Evolutionary conservation across 805 yeast species (phyloP).

Genomic region (Saccharomycopsis schoenii): DNA sequence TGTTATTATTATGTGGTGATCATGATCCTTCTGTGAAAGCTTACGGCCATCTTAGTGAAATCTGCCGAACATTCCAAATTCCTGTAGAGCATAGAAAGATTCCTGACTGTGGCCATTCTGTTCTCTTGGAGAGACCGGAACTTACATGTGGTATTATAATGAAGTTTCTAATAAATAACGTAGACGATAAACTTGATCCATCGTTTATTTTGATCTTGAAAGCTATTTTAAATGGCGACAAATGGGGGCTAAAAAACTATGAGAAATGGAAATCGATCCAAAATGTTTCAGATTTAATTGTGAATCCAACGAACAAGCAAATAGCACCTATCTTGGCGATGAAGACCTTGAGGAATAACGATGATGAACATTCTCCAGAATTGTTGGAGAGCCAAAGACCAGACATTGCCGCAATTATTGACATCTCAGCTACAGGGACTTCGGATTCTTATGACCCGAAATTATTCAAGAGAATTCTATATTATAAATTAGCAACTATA

Average conservation of each 20-base stretch:
- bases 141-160: conserved; percentile 50
- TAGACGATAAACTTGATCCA: conserved; percentile 48
- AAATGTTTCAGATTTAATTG: conserved; percentile 38
- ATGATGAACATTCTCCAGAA: conserved; percentile 48
- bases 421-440: conserved; percentile 47
- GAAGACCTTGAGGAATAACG: conserved; percentile 66
- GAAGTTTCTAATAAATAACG: conserved; percentile 41
- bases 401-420: conserved; percentile 50
- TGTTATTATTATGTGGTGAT: conserved; percentile 49
- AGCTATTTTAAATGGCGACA: conserved; percentile 55
- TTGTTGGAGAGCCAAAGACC: conserved; percentile 40
- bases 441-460: conserved; percentile 61
- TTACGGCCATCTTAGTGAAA: conserved; percentile 25
- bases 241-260: conserved; percentile 75
- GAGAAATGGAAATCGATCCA: conserved; percentile 55
- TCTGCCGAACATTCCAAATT: conserved; percentile 12
- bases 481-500: conserved; percentile 68
- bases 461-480: conserved; percentile 41
- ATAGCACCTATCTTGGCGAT: conserved; percentile 50
- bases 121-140: conserved; percentile 56
- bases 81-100: conserved; percentile 26
- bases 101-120: conserved; percentile 51
- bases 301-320: conserved; percentile 25
- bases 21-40: conserved; percentile 48
- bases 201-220: conserved; percentile 62